Conservation (phyloP, 805 yeast genomes). For the Candida railenensis region DNA sequence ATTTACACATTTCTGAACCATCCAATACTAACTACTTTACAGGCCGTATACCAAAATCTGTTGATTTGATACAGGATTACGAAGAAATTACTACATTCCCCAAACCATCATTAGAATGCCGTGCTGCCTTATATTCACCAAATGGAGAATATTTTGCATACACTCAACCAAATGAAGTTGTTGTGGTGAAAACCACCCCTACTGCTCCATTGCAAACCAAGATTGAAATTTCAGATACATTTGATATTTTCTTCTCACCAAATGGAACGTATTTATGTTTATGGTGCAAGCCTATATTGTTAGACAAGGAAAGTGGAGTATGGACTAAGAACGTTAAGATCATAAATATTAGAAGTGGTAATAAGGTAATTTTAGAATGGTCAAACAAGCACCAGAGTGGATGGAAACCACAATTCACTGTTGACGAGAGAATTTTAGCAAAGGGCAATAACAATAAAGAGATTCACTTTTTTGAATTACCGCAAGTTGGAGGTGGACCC, state of each 20-base stretch:
- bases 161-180: conserved; percentile 62
- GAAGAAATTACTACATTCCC: conserved; percentile 35
- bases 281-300: conserved; percentile 83
- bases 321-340: conserved; percentile 79
- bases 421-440: conserved; percentile 72
- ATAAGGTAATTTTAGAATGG: conserved; percentile 57
- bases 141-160: conserved; percentile 70
- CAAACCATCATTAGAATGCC: conserved; percentile 48
- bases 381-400: conserved; percentile 81
- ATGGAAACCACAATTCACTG: conserved; percentile 90
- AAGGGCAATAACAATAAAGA: conserved; percentile 56
- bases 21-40: conserved; percentile 16
- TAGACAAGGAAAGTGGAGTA: conserved; percentile 65
- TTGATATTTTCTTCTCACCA: conserved; percentile 88
- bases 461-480: conserved; percentile 65
- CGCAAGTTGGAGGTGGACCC: conserved; percentile 1
- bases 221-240: conserved; percentile 63
- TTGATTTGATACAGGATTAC: conserved; percentile 49
- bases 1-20: no score
- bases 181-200: conserved; percentile 56
- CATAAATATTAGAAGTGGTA: conserved; percentile 53
- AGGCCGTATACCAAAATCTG: conserved; percentile 57
- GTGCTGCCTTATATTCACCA: conserved; percentile 65
- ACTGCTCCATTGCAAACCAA: conserved; percentile 41
- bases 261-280: conserved; percentile 76